Evolutionary conservation across 805 yeast genomes (phyloP).

Genomic region (Lachancea thermotolerans): DNA sequence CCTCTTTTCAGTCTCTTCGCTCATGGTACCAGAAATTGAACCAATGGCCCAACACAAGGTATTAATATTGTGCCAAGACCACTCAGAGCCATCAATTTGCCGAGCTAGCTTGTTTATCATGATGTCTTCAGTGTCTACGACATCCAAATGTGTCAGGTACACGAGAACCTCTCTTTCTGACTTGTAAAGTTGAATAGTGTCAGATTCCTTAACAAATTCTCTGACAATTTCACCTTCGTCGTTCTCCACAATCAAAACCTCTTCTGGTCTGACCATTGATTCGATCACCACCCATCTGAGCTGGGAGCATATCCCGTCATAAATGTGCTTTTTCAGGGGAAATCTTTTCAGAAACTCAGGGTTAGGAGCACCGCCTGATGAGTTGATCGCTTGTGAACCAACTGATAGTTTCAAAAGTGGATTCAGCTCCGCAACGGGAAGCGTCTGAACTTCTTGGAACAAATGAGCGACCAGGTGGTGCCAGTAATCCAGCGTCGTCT

Average conservation of each 20-base stretch:
- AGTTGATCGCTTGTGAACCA: constrained; percentile 29
- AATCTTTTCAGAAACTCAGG: constrained; percentile 70
- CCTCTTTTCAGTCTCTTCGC: constrained; percentile 93
- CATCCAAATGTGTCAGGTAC: constrained; percentile 91
- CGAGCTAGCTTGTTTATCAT: constrained; percentile 87
- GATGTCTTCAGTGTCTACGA: constrained; percentile 85
- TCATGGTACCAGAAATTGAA: constrained; percentile 97
- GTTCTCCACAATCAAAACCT: constrained; percentile 91
- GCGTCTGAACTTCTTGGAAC: constrained; percentile 75
- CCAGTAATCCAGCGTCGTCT: constrained; percentile 96
- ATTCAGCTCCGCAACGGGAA: constrained; percentile 64
- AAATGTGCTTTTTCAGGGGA: constrained; percentile 81
- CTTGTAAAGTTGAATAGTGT: constrained; percentile 91
- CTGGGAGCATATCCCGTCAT: constrained; percentile 69
- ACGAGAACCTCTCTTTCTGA: constrained; percentile 94
- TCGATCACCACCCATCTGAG: constrained; percentile 91
- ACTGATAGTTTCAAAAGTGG: constrained; percentile 69
- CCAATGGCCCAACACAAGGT: constrained; percentile 99
- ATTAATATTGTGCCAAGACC: constrained; percentile 99
- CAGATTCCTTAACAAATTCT: constrained; percentile 94
- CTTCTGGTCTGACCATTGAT: constrained; percentile 98
- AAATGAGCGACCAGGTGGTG: constrained; percentile 72
- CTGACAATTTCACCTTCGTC: constrained; percentile 99
- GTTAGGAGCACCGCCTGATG: constrained; percentile 77
- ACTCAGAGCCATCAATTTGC: constrained; percentile 93